Evolutionary conservation across 2,329 filamentous ascomycete species (phyloP).

Genomic region (Pseudogymnoascus sp.): DNA sequence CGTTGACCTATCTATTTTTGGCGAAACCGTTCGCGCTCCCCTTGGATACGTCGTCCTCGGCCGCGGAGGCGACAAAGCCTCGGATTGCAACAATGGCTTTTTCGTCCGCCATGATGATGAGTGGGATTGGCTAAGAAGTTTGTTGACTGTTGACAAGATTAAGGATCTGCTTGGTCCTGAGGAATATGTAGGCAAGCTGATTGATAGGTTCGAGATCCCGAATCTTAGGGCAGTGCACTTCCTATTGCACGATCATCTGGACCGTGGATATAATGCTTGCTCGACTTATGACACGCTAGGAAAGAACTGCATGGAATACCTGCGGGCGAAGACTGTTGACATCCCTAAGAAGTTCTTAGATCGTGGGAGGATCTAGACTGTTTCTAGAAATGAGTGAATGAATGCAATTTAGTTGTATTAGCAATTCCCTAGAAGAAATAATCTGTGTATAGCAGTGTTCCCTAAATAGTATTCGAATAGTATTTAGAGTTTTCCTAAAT

Average conservation of each 20-base stretch:
- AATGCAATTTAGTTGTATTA: background rate
- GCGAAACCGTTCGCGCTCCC: slow-evolving; percentile 22
- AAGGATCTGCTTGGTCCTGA: slow-evolving; percentile 24
- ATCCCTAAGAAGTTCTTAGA: slow-evolving; percentile 39
- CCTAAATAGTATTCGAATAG: too few relatives aligned
- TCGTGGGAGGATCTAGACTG: slow-evolving; percentile 33
- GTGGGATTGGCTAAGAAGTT: slow-evolving; percentile 35
- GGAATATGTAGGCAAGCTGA: slow-evolving; percentile 22
- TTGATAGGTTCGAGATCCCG: slow-evolving; percentile 18
- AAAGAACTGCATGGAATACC: slow-evolving; percentile 42
- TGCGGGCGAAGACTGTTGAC: slow-evolving; percentile 40
- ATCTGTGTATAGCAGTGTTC: background rate
- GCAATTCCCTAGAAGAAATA: background rate
- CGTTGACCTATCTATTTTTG: slow-evolving; percentile 18
- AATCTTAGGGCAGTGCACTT: slow-evolving; percentile 29
- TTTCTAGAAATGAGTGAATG: slow-evolving; percentile 23
- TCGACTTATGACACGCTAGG: slow-evolving; percentile 41
- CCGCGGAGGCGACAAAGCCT: slow-evolving; percentile 35
- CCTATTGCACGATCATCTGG: slow-evolving; percentile 41
- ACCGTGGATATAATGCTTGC: slow-evolving; percentile 39
- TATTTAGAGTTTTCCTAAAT: too few relatives aligned
- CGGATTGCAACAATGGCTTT: slow-evolving; percentile 35
- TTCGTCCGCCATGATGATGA: slow-evolving; percentile 37
- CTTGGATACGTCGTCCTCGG: slow-evolving; percentile 32
- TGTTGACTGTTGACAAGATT: slow-evolving; percentile 25